Percentiles rank a stretch among this genome's conserved stretches.
Evolutionary conservation across 2,329 filamentous ascomycete genomes (phyloP).

Genomic region (Amauroascus verrucosus): DNA sequence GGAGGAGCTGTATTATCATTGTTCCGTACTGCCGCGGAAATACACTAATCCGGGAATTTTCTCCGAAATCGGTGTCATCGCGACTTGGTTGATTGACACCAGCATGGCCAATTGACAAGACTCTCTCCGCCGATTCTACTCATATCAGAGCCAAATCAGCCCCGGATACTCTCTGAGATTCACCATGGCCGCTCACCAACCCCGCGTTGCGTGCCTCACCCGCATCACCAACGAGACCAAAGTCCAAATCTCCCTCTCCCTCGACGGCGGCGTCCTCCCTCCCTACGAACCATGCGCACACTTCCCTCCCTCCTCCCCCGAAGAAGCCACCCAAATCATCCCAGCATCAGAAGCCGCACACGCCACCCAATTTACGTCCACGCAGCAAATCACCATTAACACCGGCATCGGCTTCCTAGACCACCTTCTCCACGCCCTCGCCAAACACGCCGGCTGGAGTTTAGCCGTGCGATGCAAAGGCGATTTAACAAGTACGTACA

Average conservation of each 20-base stretch:
- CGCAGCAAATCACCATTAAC: conserved; percentile 76
- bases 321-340: conserved; percentile 39
- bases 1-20: not conserved
- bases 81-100: no score
- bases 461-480: conserved; percentile 72
- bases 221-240: conserved; percentile 98
- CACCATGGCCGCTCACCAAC: conserved; percentile 24
- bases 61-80: no score
- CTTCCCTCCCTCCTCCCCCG: conserved; percentile 54
- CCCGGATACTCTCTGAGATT: not conserved
- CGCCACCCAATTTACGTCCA: conserved; percentile 72
- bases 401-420: conserved; percentile 96
- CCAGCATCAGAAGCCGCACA: conserved; percentile 49
- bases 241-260: conserved; percentile 81
- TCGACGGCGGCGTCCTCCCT: conserved; percentile 67
- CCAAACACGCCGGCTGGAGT: conserved; percentile 94
- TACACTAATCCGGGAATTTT: not conserved
- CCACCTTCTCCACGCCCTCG: conserved; percentile 95
- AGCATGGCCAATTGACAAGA: no score
- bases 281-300: conserved; percentile 29
- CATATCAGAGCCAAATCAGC: no score
- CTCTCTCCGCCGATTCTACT: no score
- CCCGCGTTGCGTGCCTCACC: conserved; percentile 68
- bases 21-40: not conserved
- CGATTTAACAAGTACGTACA: conserved; percentile 73